These are phyloP conservation scores for Rosa lucieae DNA, from an alignment of 306 rosid genomes.

Conservation along the genomic window DNA sequence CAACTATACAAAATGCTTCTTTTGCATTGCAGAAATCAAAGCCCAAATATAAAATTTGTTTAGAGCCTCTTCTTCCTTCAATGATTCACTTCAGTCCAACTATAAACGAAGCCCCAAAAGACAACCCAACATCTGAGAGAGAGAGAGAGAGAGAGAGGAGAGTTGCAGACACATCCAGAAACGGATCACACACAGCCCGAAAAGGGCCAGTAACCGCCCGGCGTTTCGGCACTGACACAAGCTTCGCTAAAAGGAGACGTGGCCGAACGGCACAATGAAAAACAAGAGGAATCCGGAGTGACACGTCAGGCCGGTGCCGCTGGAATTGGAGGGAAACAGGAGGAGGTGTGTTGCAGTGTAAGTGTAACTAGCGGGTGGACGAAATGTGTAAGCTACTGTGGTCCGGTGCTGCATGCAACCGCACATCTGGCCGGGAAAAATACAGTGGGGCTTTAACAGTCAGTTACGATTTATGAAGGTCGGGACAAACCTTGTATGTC, in stretches of 20 bases:
- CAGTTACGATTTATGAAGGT: background rate
- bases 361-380: background rate
- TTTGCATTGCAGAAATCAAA: background rate
- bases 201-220: background rate
- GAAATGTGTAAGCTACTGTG: slow-evolving; percentile 28
- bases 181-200: too few relatives aligned
- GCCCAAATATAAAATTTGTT: background rate
- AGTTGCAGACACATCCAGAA: too few relatives aligned
- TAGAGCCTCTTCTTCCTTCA: background rate
- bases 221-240: slow-evolving; percentile 2
- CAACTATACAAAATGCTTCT: background rate
- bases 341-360: background rate
- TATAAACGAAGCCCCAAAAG: too few relatives aligned
- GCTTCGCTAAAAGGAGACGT: background rate
- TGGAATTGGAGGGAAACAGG: slow-evolving; percentile 6
- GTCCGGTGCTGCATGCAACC: slow-evolving; percentile 36
- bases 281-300: background rate
- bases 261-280: background rate
- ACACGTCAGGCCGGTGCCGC: slow-evolving; percentile 6
- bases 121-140: too few relatives aligned
- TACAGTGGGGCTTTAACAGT: background rate
- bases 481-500: background rate
- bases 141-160: too few relatives aligned
- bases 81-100: too few relatives aligned
- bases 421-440: slow-evolving; percentile 33